Evolutionary conservation across 129 eudicot genomes (phyloP), one percentile per base, ranked within the genome.

Genomic region (Pittosporum tobira): DNA sequence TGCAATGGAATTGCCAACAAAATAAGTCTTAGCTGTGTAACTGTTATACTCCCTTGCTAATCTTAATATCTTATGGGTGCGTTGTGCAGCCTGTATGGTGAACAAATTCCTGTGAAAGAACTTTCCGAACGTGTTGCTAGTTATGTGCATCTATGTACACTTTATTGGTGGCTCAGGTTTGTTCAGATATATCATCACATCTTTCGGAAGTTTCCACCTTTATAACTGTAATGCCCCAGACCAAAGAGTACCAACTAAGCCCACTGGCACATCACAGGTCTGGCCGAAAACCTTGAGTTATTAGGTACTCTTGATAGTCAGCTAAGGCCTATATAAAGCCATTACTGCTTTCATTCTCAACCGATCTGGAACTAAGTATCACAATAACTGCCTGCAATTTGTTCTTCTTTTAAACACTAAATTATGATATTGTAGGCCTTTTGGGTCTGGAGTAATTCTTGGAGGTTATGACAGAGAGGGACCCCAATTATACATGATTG

Each of bases 151-250:
- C 63, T 86, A 40, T 83, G 94, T 59, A 91, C 99, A 45, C 89
- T 91, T 21, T 91, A 91, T 73, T 91, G 99, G 99, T 91, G 99
- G 99, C 99, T 91, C 85, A 91, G 98, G 98, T 85, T 30, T 30
- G 61, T 31, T 14, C 27, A 20, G 45, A 31, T 31, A 13, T 40
- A 12, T 10, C 3, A n/a, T 5, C 0, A 40, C n/a, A 12, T 40
- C n/a, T 40, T 40, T 14, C 14, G n/a, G 14, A 34, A 8, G 13
- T 6, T 34, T 34, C 11, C 1, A 12, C 40, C 10, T 34, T n/a
- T n/a, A n/a, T 34, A 34, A 34, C 13, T 0, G 11, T 12, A 34
- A 30, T 8, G 6, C 36, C 36, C 36, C 36, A 5, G n/a, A n/a
- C n/a, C n/a, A n/a, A n/a, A n/a, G n/a, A n/a, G n/a, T n/a, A n/a